Evolutionary conservation across 139 green algal genomes (phyloP), one percentile per base, ranked within the genome.

Genomic region (Deuterostichococcus epilithicus): DNA sequence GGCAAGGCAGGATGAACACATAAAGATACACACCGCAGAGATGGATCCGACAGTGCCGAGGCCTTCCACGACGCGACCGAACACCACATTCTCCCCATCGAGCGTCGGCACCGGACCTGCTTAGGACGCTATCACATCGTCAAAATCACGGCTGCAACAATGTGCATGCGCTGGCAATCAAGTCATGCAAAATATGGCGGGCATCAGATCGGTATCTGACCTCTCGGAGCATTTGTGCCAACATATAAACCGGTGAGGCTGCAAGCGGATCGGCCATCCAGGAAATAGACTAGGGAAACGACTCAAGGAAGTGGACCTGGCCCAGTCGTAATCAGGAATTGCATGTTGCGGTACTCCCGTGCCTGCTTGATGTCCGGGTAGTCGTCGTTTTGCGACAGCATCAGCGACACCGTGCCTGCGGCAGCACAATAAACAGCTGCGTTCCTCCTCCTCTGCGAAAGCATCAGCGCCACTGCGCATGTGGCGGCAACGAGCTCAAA

Each of bases 61-160:
- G 38, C 88, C 88, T 33, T 87, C 78, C 71, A 89, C 28, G 22
- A 95, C 85, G n/a, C 82, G 74, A 0, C 91, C 91, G 81, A 96
- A 89, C 30, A 93, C 88, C 34, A 94, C 85, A 83, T 96, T 95
- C 42, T 85, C 36, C 15, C 86, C 87, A 66, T 96, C 86, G 35
- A 96, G 80, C 0, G 76, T 76, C 0, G 88, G 87, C 22, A 90
- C 90, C 22, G 91, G 91, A 18, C 88, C 91, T 35, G 91, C 25
- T 26, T 60, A 60, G 45, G 15, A 60, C 26, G 20, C 10, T 18
- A 34, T 22, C 20, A n/a, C 26, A 68, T 22, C 6, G 10, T 34
- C 25, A 68, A n/a, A 68, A 18, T 32, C 59, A 68, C 5, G 59
- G 59, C 59, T 10, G 25, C 59, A n/a, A 18, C 45, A 26, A 18